A percentile compares a stretch with the other conserved stretches of the same genome.
phyloP scores from a whole-genome alignment of 2,329 filamentous ascomycete genomes.

The Ascochyta viciae-villosae region DNA sequence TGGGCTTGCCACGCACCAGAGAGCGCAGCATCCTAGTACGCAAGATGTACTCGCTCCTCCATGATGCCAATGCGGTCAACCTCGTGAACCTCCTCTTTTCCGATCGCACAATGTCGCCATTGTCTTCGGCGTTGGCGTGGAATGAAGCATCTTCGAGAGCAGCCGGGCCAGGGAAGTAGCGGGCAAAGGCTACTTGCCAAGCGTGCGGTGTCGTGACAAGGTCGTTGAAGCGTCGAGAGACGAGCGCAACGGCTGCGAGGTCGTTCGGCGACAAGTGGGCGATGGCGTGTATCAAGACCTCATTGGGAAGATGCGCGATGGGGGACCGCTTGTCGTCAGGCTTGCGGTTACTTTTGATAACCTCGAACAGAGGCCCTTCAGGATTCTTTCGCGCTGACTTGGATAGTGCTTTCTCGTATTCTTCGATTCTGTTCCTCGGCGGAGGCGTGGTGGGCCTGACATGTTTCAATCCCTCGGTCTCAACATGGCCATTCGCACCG shows the following conservation, averaged over 20 bases:
- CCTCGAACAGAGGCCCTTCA: conserved; percentile 59
- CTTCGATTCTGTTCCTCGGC: conserved; percentile 59
- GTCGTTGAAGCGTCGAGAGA: conserved; percentile 85
- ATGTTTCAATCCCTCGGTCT: conserved; percentile 38
- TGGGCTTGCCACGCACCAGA: conserved; percentile 80
- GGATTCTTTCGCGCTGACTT: conserved; percentile 48
- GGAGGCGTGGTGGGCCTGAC: conserved; percentile 40
- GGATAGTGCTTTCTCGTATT: conserved; percentile 61
- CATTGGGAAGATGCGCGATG: conserved; percentile 77
- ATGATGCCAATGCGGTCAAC: conserved; percentile 83
- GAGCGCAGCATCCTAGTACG: conserved; percentile 84
- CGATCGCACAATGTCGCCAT: conserved; percentile 62
- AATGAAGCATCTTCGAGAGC: conserved; percentile 54
- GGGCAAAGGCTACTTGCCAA: conserved; percentile 91
- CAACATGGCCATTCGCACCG: conserved; percentile 13
- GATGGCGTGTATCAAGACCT: conserved; percentile 88
- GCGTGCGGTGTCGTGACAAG: conserved; percentile 91
- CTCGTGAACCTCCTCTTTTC: conserved; percentile 82
- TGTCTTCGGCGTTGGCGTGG: conserved; percentile 54
- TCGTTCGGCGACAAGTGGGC: conserved; percentile 89
- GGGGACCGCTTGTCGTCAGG: conserved; percentile 56
- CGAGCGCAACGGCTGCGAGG: conserved; percentile 80
- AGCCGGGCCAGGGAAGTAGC: conserved; percentile 83
- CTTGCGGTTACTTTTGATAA: conserved; percentile 57
- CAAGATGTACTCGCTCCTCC: conserved; percentile 94